Base-by-base conservation (phyloP, 345 rosid species). In the Hirschfeldia incana region DNA sequence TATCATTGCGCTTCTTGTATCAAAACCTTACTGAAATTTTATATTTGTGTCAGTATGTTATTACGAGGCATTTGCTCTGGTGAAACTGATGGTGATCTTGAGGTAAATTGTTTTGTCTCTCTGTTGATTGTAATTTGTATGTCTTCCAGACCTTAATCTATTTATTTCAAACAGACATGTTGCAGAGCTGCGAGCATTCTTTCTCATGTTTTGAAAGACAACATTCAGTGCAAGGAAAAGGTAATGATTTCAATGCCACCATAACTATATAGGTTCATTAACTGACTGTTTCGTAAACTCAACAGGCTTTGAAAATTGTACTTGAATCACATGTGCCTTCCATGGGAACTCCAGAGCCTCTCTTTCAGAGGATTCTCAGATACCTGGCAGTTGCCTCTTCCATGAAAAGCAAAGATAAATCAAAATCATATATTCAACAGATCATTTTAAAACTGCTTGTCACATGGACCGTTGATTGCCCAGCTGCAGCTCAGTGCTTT, bases 131-230 rank as follows among this genome's bases (percentile, higher is more conserved):
- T 65, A 33, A 49, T 59, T 57, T 11, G 1, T n/a, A 42, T 0
- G 53, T 12, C 0, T 12, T 65, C 30, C 16, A 3, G 21, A 49
- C 12, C 77, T 29, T 71, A 26, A 44, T 49, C 9, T 16, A 0
- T 58, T 58, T 12, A 44, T 82, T 79, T 84, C 69, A 82, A 77
- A 69, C 88, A 96, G 99, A 89, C 85, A 76, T 93, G 97, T 86
- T 86, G 94, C 89, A 88, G 99, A 83, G 97, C 98, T 84, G 97
- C 99, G 39, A 93, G 95, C 83, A 91, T 93, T 51, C 91, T 96
- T 64, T 91, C 97, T 70, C 92, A 96, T 84, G 77, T 96, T 60
- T 84, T 96, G 57, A 85, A 86, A 86, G 92, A 87, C 84, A 93
- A 93, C 82, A 74, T 58, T 68, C 92, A 69, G 69, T 91, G 98